Evolutionary conservation across 768 basidiomycete species (phyloP).

Genomic region (Xanthoconium stramineum): DNA sequence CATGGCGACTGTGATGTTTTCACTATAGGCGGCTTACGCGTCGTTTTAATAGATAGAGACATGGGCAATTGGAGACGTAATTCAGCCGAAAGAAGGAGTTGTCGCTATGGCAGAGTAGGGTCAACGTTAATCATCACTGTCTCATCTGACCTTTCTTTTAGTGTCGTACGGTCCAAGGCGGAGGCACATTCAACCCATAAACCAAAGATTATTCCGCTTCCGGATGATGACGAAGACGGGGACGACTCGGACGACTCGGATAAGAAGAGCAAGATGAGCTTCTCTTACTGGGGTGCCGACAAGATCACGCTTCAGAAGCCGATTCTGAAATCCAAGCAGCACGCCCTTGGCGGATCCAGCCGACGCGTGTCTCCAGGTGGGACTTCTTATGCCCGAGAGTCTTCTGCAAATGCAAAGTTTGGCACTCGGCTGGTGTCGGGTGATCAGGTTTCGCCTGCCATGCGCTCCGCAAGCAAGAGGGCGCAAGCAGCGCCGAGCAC

Average conservation of each 20-base stretch:
- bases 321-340: constrained; percentile 46
- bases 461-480: constrained; percentile 64
- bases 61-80: constrained; percentile 77
- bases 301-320: constrained; percentile 86
- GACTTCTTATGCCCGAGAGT: constrained; percentile 69
- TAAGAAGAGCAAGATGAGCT: constrained; percentile 90
- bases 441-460: constrained; percentile 40
- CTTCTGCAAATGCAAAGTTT: constrained; percentile 91
- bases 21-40: background rate
- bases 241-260: constrained; percentile 82
- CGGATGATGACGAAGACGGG: constrained; percentile 57
- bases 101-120: constrained; percentile 91
- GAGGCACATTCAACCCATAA: constrained; percentile 56
- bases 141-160: constrained; percentile 27
- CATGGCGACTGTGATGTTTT: constrained; percentile 3
- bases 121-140: background rate
- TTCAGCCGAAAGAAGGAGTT: constrained; percentile 74
- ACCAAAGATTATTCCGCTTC: constrained; percentile 66
- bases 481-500: constrained; percentile 44
- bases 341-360: constrained; percentile 32
- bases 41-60: constrained; percentile 68
- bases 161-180: constrained; percentile 68
- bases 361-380: constrained; percentile 42
- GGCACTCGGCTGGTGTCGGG: constrained; percentile 75
- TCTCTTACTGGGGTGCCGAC: constrained; percentile 92